Conservation (phyloP, 495 filamentous ascomycete species). For the Cryomyces antarcticus region DNA sequence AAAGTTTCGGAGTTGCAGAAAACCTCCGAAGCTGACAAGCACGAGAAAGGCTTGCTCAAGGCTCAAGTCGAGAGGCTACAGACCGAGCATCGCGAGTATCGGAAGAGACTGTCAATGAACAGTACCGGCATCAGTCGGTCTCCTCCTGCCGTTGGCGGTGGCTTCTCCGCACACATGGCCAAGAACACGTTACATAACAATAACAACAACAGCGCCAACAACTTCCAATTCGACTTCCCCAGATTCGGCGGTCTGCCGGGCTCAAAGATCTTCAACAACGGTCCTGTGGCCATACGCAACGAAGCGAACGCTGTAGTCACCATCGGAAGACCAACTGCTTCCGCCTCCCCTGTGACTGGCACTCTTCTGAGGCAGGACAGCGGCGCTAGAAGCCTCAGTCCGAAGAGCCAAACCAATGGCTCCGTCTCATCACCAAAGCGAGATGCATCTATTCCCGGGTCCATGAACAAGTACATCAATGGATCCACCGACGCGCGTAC, state of each 20-base stretch:
- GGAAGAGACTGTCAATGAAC: slow-evolving; percentile 54
- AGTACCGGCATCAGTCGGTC: slow-evolving; percentile 24
- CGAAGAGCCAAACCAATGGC: slow-evolving; percentile 9
- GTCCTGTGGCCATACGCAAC: slow-evolving; percentile 1
- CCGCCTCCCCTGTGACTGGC: neutral
- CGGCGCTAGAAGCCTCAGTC: slow-evolving; percentile 13
- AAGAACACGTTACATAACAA: neutral
- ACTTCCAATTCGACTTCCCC: slow-evolving; percentile 90
- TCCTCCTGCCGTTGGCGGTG: slow-evolving; percentile 12
- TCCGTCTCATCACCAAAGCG: neutral
- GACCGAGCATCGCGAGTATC: slow-evolving; percentile 71
- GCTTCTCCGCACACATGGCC: slow-evolving; percentile 5
- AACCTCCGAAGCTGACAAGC: slow-evolving; percentile 56
- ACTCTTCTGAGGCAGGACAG: slow-evolving; percentile 9
- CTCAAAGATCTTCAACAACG: slow-evolving; percentile 34
- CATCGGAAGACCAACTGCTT: no score
- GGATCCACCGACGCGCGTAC: neutral
- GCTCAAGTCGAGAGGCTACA: slow-evolving; percentile 75
- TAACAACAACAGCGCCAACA: slow-evolving; percentile 32
- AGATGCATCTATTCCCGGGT: neutral
- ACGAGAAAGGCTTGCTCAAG: slow-evolving; percentile 70
- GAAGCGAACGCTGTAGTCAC: neutral
- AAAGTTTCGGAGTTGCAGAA: slow-evolving; percentile 90
- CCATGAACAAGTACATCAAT: neutral
- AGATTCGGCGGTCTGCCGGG: slow-evolving; percentile 67